Conservation (phyloP, 2,329 filamentous ascomycete genomes). For the Plectosphaerella cucumerina region DNA sequence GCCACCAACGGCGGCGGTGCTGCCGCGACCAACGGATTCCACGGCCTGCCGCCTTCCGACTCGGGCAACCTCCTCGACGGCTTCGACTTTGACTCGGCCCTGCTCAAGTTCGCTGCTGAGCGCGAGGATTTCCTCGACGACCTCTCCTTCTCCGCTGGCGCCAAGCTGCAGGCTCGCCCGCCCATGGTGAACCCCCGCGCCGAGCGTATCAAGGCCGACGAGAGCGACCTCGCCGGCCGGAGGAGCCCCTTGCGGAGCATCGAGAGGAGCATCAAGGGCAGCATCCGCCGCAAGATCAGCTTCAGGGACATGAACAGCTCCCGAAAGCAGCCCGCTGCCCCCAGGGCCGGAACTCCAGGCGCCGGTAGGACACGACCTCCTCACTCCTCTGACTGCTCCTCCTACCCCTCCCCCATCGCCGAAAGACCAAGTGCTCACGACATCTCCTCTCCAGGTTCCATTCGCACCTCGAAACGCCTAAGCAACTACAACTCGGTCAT, state of each 20-base stretch:
- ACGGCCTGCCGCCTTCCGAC: conserved; percentile 21
- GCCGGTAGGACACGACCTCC: conserved; percentile 10
- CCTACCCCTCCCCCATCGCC: conserved; percentile 13
- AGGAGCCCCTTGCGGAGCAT: conserved; percentile 51
- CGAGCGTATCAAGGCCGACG: conserved; percentile 76
- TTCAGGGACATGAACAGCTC: conserved; percentile 93
- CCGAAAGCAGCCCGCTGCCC: conserved; percentile 74
- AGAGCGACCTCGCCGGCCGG: conserved; percentile 48
- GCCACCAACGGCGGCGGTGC: conserved; percentile 17
- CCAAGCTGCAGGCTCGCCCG: conserved; percentile 64
- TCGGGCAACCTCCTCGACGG: conserved; percentile 28
- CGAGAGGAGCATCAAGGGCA: conserved; percentile 71
- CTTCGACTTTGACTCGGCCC: conserved; percentile 88
- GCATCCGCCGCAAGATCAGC: conserved; percentile 87
- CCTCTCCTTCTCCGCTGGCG: conserved; percentile 81
- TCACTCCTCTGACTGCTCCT: conserved; percentile 8
- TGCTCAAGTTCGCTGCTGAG: conserved; percentile 94
- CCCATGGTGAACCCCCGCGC: conserved; percentile 75
- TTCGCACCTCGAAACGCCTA: conserved; percentile 78
- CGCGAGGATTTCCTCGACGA: conserved; percentile 91
- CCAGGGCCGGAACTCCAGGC: conserved; percentile 11
- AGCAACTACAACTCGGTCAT: conserved; percentile 99
- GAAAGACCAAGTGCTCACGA: conserved; percentile 6
- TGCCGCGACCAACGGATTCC: conserved; percentile 15
- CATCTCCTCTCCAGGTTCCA: conserved; percentile 39